These are phyloP conservation scores for Pseudogymnoascus sp. DNA, from an alignment of 2,329 filamentous ascomycete species.

Conservation along the genomic window DNA sequence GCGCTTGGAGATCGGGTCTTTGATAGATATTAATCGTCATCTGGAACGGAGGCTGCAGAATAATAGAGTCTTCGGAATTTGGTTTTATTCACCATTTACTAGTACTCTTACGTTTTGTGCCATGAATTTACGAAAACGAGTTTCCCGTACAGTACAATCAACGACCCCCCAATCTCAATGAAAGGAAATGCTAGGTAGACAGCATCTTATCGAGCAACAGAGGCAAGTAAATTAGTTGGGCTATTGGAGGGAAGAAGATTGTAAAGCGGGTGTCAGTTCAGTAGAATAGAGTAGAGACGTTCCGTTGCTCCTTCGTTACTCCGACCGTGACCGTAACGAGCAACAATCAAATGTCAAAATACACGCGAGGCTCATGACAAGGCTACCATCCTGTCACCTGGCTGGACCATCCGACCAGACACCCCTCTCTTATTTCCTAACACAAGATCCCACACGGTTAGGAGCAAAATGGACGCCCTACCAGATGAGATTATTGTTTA, in stretches of 20 bases:
- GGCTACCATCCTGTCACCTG: background rate
- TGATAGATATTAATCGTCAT: background rate
- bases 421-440: background rate
- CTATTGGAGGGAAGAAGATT: background rate
- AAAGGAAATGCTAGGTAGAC: no score
- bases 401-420: background rate
- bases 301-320: background rate
- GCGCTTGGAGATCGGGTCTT: background rate
- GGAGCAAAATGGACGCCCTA: constrained; percentile 18
- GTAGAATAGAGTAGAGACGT: background rate
- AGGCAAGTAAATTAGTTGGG: background rate
- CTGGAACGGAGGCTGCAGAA: background rate
- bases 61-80: background rate
- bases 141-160: no score
- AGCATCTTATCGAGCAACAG: no score
- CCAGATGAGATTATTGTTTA: constrained; percentile 25
- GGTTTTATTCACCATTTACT: background rate
- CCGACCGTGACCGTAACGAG: background rate
- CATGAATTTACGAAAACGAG: background rate
- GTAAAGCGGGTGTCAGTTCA: background rate
- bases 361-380: background rate
- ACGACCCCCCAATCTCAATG: no score
- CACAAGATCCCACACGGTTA: background rate
- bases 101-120: background rate
- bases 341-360: background rate